A percentile compares a stretch with the other conserved stretches of the same genome.
These are phyloP conservation scores for Endocalyx cinctus DNA, from an alignment of 2,329 filamentous ascomycete genomes.

Conservation along the genomic window DNA sequence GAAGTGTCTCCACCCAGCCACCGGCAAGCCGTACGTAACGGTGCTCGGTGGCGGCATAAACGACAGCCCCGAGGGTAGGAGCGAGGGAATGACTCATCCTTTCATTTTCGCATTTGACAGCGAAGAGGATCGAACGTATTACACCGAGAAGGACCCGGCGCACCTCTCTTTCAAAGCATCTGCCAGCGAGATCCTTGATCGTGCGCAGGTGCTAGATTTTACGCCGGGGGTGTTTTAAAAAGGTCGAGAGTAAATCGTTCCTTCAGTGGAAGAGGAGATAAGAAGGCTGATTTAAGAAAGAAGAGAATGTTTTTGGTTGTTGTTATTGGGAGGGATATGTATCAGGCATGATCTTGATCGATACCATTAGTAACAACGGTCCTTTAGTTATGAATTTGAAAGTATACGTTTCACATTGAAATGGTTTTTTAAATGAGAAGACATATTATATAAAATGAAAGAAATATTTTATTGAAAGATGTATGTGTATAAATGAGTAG, in stretches of 20 bases:
- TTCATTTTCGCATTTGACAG: constrained; percentile 63
- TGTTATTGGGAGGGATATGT: no score
- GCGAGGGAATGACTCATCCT: constrained; percentile 60
- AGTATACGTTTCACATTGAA: no score
- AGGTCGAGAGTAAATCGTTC: no score
- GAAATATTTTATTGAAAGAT: no score
- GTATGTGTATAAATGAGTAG: no score
- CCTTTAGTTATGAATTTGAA: no score
- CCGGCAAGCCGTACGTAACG: constrained; percentile 54
- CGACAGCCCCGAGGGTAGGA: constrained; percentile 53
- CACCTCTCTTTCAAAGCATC: constrained; percentile 55
- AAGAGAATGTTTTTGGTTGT: no score
- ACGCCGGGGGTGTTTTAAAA: constrained; percentile 32
- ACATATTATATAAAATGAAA: no score
- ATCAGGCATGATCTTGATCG: no score
- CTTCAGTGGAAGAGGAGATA: not conserved
- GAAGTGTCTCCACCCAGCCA: constrained; percentile 56
- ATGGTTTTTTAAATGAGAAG: no score
- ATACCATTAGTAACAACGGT: no score
- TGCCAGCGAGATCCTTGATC: constrained; percentile 42
- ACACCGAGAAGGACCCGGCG: constrained; percentile 56
- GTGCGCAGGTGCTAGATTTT: constrained; percentile 56
- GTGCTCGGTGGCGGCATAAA: constrained; percentile 54
- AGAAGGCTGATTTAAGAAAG: no score
- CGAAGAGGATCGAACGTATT: constrained; percentile 62